Conservation (phyloP, 169 alveolate genomes). For the Cryptosporidium andersoni region DNA sequence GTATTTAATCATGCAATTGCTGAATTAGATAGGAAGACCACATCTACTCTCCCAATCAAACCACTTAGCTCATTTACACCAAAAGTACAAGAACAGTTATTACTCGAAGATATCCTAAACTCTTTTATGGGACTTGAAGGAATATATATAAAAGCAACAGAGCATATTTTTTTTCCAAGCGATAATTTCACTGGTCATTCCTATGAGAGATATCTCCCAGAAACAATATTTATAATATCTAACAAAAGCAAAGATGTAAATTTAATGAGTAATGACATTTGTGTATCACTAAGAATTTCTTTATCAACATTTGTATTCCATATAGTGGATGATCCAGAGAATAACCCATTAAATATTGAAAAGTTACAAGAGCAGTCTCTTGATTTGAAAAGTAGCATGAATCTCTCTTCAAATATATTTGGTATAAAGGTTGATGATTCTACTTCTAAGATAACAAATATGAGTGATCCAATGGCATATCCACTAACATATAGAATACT, state of each 20-base stretch:
- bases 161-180: not conserved
- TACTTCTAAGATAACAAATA: not conserved
- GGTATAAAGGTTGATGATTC: not conserved
- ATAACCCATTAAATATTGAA: not conserved
- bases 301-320: constrained; percentile 20
- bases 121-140: constrained; percentile 29
- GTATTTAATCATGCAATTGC: constrained; percentile 30
- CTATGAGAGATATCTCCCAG: not conserved
- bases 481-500: constrained; percentile 32
- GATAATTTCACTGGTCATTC: not conserved
- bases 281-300: constrained; percentile 18
- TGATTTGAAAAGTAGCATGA: not conserved
- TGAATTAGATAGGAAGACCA: not conserved
- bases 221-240: constrained; percentile 6
- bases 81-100: constrained; percentile 49
- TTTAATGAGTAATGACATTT: not conserved
- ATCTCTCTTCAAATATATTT: not conserved
- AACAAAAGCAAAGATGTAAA: not conserved
- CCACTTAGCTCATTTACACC: constrained; percentile 10
- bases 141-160: constrained; percentile 35
- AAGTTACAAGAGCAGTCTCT: not conserved
- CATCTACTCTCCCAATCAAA: not conserved
- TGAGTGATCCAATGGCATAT: constrained; percentile 29
- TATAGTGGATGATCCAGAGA: constrained; percentile 34
- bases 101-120: constrained; percentile 43